Evolutionary conservation across 164 flowering plant species (phyloP).

Genomic region (Kalanchoe fedtschenkoi): DNA sequence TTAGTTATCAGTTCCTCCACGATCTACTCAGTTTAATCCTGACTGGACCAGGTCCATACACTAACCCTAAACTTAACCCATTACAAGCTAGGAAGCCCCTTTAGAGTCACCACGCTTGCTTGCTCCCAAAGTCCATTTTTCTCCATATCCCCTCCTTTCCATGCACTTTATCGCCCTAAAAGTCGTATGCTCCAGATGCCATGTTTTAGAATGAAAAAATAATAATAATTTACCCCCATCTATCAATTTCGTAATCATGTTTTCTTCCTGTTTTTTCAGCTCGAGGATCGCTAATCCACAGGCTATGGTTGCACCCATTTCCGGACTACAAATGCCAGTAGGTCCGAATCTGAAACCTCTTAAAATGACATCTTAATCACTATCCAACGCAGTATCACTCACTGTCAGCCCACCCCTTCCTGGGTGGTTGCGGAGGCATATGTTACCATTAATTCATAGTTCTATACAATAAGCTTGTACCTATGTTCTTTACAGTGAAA

Average conservation of each 20-base stretch:
- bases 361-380: not conserved
- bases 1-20: not conserved
- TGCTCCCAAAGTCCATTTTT: not conserved
- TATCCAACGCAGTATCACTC: no score
- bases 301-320: not conserved
- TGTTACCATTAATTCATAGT: not conserved
- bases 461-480: not conserved
- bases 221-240: not conserved
- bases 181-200: not conserved
- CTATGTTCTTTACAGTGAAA: constrained; percentile 2
- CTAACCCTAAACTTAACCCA: constrained; percentile 1
- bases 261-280: not conserved
- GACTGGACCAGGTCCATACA: constrained; percentile 4
- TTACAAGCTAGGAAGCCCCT: constrained; percentile 1
- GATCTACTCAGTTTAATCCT: not conserved
- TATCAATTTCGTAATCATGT: not conserved
- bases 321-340: not conserved
- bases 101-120: constrained; percentile 1
- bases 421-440: not conserved
- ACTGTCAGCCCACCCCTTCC: not conserved
- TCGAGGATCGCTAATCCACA: not conserved
- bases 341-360: not conserved
- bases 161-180: not conserved
- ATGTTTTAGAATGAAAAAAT: not conserved
- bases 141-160: not conserved